Percentiles rank a stretch among this genome's conserved stretches.
phyloP scores from a whole-genome alignment of 768 basidiomycete genomes.

The Trametes punicea region DNA sequence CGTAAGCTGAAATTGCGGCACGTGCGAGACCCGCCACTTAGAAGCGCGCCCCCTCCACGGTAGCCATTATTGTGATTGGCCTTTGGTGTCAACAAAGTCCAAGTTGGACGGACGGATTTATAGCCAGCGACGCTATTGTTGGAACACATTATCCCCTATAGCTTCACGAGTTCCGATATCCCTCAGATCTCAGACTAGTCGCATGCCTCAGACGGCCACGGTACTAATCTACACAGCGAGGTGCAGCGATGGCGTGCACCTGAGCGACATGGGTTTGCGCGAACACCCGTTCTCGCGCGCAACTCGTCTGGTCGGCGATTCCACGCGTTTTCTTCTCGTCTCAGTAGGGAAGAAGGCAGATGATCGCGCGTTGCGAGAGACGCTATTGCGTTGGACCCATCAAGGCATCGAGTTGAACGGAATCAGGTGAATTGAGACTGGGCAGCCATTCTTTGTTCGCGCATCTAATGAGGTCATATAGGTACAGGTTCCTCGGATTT shows the following conservation, averaged over 20 bases:
- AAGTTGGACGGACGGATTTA: too few species aligned
- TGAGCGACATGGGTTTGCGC: constrained; percentile 3
- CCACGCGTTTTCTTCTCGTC: constrained; percentile 17
- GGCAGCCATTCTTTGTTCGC: not conserved
- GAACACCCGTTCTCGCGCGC: constrained; percentile 14
- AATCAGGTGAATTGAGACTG: constrained; percentile 11
- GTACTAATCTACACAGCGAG: not conserved
- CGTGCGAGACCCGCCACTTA: too few species aligned
- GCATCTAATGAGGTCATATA: constrained; percentile 3
- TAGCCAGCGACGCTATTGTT: too few species aligned
- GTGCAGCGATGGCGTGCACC: constrained; percentile 1
- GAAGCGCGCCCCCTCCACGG: too few species aligned
- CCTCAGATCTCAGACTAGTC: not conserved
- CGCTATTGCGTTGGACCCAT: constrained; percentile 1
- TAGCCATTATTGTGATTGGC: too few species aligned
- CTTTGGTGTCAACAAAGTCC: too few species aligned
- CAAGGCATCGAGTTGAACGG: constrained; percentile 8
- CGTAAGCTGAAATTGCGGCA: too few species aligned
- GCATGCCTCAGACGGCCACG: not conserved
- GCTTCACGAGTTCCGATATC: too few species aligned
- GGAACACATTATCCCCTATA: not conserved
- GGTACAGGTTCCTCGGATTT: constrained; percentile 20
- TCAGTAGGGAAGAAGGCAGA: not conserved
- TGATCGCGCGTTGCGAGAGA: not conserved
- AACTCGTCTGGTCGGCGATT: constrained; percentile 16